Evolutionary conservation across 2,329 filamentous ascomycete genomes (phyloP).

Genomic region (Diaporthe caulivora): DNA sequence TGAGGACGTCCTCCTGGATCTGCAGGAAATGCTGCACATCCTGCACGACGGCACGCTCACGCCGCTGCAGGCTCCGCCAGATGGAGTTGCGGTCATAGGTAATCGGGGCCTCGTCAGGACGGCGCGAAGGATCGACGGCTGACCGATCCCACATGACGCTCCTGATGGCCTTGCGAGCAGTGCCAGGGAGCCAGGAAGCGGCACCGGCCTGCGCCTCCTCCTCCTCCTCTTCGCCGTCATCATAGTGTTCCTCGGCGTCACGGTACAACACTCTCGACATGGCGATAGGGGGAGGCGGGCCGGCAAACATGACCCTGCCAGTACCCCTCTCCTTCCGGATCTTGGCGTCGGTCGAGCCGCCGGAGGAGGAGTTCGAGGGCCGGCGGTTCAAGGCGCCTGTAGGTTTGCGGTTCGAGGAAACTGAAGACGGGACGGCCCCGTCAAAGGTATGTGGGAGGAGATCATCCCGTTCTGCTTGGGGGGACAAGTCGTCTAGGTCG

Average conservation of each 20-base stretch:
- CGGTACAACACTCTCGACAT: constrained; percentile 54
- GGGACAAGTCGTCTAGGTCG: constrained; percentile 49
- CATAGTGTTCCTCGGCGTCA: constrained; percentile 47
- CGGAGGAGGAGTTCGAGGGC: constrained; percentile 40
- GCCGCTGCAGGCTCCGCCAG: constrained; percentile 61
- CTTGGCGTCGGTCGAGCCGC: constrained; percentile 42
- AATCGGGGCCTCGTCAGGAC: constrained; percentile 38
- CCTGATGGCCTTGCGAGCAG: constrained; percentile 44
- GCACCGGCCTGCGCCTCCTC: constrained; percentile 13
- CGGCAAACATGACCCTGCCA: constrained; percentile 56
- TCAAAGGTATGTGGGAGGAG: constrained; percentile 40
- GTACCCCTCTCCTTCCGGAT: constrained; percentile 46
- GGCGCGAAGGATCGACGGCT: constrained; percentile 36
- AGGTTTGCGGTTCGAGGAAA: constrained; percentile 37
- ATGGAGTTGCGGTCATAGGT: constrained; percentile 55
- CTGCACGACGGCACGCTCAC: constrained; percentile 59
- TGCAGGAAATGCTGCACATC: constrained; percentile 64
- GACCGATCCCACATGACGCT: constrained; percentile 55
- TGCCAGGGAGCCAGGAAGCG: constrained; percentile 43
- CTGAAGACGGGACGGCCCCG: constrained; percentile 26
- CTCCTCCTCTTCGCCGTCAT: constrained; percentile 31
- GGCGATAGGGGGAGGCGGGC: constrained; percentile 65
- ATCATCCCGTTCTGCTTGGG: constrained; percentile 44
- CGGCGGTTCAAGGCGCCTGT: constrained; percentile 36
- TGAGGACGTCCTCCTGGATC: constrained; percentile 59